phyloP scores from a whole-genome alignment of 1,284 basidiomycete species.

The Irpex sp. region DNA sequence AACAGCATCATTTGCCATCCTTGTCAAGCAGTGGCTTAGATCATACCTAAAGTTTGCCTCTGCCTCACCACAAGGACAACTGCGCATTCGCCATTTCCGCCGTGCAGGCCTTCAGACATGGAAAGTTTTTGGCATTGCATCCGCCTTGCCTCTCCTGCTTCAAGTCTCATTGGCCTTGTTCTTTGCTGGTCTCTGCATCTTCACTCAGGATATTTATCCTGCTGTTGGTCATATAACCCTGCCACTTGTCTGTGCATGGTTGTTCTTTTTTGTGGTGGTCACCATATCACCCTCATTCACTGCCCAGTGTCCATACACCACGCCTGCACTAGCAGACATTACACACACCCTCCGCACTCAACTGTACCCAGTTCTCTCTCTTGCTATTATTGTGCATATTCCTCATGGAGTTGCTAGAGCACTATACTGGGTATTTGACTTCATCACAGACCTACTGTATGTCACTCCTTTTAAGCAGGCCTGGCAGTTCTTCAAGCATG shows the following conservation, averaged over 20 bases:
- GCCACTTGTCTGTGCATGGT: neutral
- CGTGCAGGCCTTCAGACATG: constrained; percentile 6
- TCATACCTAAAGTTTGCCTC: neutral
- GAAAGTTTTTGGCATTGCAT: constrained; percentile 11
- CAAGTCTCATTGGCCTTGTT: constrained; percentile 13
- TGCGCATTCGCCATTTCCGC: constrained; percentile 9
- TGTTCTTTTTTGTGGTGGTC: neutral
- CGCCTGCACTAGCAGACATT: neutral
- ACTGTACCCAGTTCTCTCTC: no score
- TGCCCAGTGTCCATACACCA: neutral
- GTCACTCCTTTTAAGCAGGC: no score
- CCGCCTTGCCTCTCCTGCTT: constrained; percentile 13
- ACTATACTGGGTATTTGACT: no score
- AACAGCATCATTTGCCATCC: constrained; percentile 13
- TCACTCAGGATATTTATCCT: constrained; percentile 7
- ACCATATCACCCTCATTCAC: neutral
- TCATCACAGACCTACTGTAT: no score
- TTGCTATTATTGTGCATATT: no score
- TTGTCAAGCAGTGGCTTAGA: constrained; percentile 16
- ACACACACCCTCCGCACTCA: neutral
- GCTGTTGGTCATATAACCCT: neutral
- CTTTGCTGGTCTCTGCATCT: constrained; percentile 13
- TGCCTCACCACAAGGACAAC: neutral
- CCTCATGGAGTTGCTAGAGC: no score
- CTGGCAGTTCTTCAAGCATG: no score